Conservation (phyloP, 2,329 filamentous ascomycete genomes). For the Akanthomyces dipterigenus region DNA sequence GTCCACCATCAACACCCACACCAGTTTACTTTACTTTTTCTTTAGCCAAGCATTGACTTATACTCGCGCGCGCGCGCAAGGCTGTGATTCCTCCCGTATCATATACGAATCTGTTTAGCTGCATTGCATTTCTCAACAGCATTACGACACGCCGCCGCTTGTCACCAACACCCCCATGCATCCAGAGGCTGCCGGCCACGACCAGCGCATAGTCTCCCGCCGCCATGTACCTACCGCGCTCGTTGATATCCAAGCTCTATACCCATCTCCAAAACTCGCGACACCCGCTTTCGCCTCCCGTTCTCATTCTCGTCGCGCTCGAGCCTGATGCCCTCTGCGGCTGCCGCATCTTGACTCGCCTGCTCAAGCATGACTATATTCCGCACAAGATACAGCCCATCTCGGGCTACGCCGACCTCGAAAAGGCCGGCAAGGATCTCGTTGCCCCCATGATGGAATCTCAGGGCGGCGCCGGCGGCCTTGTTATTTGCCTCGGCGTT, state of each 20-base stretch:
- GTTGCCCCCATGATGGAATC: slow-evolving; percentile 81
- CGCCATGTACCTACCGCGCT: slow-evolving; percentile 88
- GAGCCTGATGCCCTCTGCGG: slow-evolving; percentile 94
- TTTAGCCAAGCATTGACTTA: slow-evolving; percentile 4
- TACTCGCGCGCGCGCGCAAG: background rate
- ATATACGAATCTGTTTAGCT: background rate
- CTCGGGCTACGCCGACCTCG: slow-evolving; percentile 83
- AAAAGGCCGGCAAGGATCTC: slow-evolving; percentile 69
- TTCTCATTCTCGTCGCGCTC: slow-evolving; percentile 85
- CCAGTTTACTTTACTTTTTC: slow-evolving; percentile 3
- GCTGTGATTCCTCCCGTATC: background rate
- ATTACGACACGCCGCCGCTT: background rate
- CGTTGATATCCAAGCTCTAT: slow-evolving; percentile 86
- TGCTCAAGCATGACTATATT: slow-evolving; percentile 97
- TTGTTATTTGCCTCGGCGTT: slow-evolving; percentile 88
- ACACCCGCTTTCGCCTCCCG: slow-evolving; percentile 83
- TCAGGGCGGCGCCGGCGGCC: slow-evolving; percentile 75
- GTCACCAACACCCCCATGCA: background rate
- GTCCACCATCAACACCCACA: slow-evolving; percentile 6
- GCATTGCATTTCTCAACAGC: background rate
- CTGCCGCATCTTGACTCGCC: slow-evolving; percentile 82
- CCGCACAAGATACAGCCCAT: slow-evolving; percentile 96
- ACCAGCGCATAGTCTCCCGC: background rate
- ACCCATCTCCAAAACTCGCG: slow-evolving; percentile 77
- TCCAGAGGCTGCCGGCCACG: background rate